Percentiles rank a stretch among this genome's conserved stretches.
phyloP scores from a whole-genome alignment of 345 rosid genomes.

The Clarkia xantiana region DNA sequence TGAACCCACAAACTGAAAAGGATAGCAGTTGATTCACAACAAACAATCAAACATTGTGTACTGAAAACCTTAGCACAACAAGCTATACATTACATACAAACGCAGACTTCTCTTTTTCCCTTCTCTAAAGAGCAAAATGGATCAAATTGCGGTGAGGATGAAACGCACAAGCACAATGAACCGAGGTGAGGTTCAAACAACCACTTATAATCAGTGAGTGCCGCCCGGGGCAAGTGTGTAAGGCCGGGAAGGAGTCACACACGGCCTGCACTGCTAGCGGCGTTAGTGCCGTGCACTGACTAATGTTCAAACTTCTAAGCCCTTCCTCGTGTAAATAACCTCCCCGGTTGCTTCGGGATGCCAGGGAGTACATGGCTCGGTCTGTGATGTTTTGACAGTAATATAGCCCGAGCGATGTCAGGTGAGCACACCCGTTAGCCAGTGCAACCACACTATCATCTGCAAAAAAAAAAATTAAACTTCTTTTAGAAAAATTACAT shows the following conservation, averaged over 20 bases:
- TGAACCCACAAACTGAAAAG: too few relatives aligned
- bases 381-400: conserved; percentile 89
- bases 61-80: too few relatives aligned
- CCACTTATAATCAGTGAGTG: conserved; percentile 98
- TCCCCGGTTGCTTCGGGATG: conserved; percentile 22
- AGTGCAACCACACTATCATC: conserved; percentile 84
- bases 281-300: conserved; percentile 93
- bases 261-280: conserved; percentile 90
- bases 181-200: conserved; percentile 74
- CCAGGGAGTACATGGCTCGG: conserved; percentile 72
- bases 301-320: conserved; percentile 68
- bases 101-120: not conserved
- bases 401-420: conserved; percentile 71
- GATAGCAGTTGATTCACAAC: too few relatives aligned
- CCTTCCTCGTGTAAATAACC: conserved; percentile 36
- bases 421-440: conserved; percentile 64
- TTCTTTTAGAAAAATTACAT: too few relatives aligned
- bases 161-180: conserved; percentile 77
- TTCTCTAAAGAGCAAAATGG: conserved; percentile 39
- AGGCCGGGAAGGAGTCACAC: conserved; percentile 86
- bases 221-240: conserved; percentile 89
- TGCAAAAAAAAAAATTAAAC: conserved; percentile 22
- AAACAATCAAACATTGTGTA: too few relatives aligned
- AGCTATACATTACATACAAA: too few relatives aligned
- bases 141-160: conserved; percentile 52